Evolutionary conservation across 2,329 filamentous ascomycete genomes (phyloP).

Genomic region (Macrophomina tecta): DNA sequence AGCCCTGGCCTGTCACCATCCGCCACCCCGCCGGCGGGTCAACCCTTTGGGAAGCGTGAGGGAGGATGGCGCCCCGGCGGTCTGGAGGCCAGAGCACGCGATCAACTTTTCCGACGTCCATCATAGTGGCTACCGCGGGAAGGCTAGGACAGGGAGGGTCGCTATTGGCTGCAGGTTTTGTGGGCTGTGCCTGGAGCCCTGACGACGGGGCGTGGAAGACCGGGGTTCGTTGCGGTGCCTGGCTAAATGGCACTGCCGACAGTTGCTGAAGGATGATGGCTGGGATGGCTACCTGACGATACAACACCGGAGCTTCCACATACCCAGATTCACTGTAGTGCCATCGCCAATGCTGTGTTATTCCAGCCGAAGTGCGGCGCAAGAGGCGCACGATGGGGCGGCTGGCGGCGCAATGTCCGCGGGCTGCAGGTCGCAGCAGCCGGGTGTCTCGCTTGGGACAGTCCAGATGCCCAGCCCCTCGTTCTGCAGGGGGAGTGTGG

Average conservation of each 20-base stretch:
- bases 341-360: neutral
- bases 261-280: slow-evolving; percentile 10
- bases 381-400: neutral
- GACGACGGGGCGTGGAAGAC: slow-evolving; percentile 4
- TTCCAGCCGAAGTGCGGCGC: neutral
- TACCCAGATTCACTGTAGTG: neutral
- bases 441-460: neutral
- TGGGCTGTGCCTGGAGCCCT: slow-evolving; percentile 8
- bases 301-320: slow-evolving; percentile 8
- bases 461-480: neutral
- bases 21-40: neutral
- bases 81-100: neutral
- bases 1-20: neutral
- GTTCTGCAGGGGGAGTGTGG: neutral
- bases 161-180: slow-evolving; percentile 5
- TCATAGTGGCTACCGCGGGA: neutral
- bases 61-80: neutral
- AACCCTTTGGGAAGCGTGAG: neutral
- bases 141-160: neutral
- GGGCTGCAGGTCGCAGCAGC: neutral
- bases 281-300: neutral
- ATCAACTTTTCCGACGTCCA: slow-evolving; percentile 8
- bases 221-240: slow-evolving; percentile 2
- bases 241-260: neutral
- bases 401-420: neutral